A percentile compares a stretch with the other conserved stretches of the same genome.
These are phyloP conservation scores for Ophiocordyceps sinensis DNA, from an alignment of 2,329 filamentous ascomycete genomes.

Conservation along the genomic window DNA sequence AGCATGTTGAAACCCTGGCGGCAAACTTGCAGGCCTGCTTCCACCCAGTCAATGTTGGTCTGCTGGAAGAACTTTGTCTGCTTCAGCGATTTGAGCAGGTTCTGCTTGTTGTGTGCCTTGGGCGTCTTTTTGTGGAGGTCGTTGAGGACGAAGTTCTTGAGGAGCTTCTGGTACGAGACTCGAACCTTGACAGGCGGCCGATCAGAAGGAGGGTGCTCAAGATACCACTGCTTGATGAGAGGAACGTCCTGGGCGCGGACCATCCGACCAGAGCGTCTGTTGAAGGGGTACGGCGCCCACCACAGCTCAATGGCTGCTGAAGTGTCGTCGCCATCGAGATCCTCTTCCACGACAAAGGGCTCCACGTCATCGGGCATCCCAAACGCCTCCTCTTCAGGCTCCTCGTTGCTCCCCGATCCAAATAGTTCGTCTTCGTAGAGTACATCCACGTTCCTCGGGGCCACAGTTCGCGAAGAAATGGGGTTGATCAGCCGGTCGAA, in stretches of 20 bases:
- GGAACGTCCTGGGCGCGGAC: constrained; percentile 94
- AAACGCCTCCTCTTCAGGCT: constrained; percentile 69
- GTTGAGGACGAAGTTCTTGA: constrained; percentile 93
- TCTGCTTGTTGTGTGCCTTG: constrained; percentile 91
- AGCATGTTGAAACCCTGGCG: constrained; percentile 99
- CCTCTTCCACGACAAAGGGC: constrained; percentile 81
- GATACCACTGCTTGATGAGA: constrained; percentile 94
- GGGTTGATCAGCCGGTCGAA: constrained; percentile 98
- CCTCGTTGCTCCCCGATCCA: constrained; percentile 59
- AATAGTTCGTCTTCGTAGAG: constrained; percentile 93
- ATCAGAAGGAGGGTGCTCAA: constrained; percentile 82
- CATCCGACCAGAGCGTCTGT: constrained; percentile 88
- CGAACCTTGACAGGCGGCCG: constrained; percentile 87
- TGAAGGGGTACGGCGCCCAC: constrained; percentile 97
- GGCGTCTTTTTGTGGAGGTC: constrained; percentile 92
- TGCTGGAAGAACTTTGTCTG: constrained; percentile 99
- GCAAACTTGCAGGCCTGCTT: constrained; percentile 95
- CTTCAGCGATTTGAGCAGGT: constrained; percentile 77
- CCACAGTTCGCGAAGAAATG: constrained; percentile 87
- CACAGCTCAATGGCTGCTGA: constrained; percentile 83
- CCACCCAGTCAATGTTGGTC: constrained; percentile 98
- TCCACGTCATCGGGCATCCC: constrained; percentile 65
- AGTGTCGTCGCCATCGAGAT: constrained; percentile 79
- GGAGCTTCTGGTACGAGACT: constrained; percentile 93
- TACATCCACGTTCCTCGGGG: constrained; percentile 82